Percentiles rank a stretch among this genome's conserved stretches.
phyloP scores from a whole-genome alignment of 805 yeast genomes.

The Metschnikowia vanudenii region DNA sequence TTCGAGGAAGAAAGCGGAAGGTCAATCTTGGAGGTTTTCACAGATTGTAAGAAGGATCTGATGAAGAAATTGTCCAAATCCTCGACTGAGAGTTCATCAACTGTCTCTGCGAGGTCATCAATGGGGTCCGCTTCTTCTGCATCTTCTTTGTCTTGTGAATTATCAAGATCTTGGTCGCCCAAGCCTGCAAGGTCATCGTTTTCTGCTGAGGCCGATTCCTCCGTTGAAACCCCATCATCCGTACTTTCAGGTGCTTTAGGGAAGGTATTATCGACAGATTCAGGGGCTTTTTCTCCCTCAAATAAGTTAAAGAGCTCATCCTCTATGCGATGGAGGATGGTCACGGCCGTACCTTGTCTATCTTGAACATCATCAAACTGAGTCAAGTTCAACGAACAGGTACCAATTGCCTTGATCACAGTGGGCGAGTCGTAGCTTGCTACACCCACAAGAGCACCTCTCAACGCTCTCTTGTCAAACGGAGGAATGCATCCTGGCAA shows the following conservation, averaged over 20 bases:
- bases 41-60: constrained; percentile 67
- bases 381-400: constrained; percentile 49
- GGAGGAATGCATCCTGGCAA: constrained; percentile 67
- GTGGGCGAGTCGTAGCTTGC: constrained; percentile 59
- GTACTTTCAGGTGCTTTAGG: constrained; percentile 1
- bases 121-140: constrained; percentile 1
- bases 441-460: constrained; percentile 69
- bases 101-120: constrained; percentile 31
- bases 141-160: background rate
- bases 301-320: constrained; percentile 62
- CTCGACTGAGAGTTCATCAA: constrained; percentile 47
- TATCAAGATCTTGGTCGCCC: background rate
- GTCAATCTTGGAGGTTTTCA: constrained; percentile 54
- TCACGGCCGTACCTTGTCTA: constrained; percentile 74
- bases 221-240: background rate
- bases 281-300: constrained; percentile 37
- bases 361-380: constrained; percentile 52
- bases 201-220: background rate
- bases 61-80: constrained; percentile 75
- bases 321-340: constrained; percentile 60
- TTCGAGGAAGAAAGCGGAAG: constrained; percentile 72
- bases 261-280: constrained; percentile 9
- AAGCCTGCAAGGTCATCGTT: background rate
- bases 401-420: constrained; percentile 72
- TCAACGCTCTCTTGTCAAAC: constrained; percentile 47